Percentiles rank a stretch among this genome's conserved stretches.
phyloP scores from a whole-genome alignment of 2,329 filamentous ascomycete species.

The Aspergillaceae sp. region DNA sequence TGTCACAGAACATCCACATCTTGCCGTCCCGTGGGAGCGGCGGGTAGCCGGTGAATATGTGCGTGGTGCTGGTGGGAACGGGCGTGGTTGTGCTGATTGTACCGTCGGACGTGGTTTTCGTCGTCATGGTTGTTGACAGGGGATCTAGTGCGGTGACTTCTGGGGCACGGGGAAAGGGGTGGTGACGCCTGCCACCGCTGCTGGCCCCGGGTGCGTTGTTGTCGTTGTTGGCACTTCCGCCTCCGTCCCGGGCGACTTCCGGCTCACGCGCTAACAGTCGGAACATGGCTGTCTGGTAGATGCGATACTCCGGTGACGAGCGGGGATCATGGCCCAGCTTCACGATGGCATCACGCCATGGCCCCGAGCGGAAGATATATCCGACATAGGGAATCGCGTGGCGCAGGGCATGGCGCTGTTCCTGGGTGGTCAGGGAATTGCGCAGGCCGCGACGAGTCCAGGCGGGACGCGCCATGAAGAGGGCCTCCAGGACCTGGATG shows the following conservation, averaged over 20 bases:
- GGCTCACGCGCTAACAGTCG: slow-evolving; percentile 47
- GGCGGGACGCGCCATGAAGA: slow-evolving; percentile 67
- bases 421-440: slow-evolving; percentile 54
- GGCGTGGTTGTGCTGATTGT: slow-evolving; percentile 4
- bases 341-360: slow-evolving; percentile 82
- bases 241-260: slow-evolving; percentile 25
- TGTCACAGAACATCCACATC: slow-evolving; percentile 90
- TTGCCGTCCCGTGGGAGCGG: slow-evolving; percentile 69
- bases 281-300: slow-evolving; percentile 86
- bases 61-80: slow-evolving; percentile 27
- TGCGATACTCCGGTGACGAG: slow-evolving; percentile 62
- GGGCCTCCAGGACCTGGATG: slow-evolving; percentile 53
- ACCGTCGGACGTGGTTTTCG: slow-evolving; percentile 2
- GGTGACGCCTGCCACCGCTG: slow-evolving; percentile 15
- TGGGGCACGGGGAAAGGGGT: slow-evolving; percentile 18
- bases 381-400: slow-evolving; percentile 74
- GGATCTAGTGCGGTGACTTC: slow-evolving; percentile 3
- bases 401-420: slow-evolving; percentile 52
- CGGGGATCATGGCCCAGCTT: slow-evolving; percentile 82
- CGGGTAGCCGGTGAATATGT: slow-evolving; percentile 72
- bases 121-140: not conserved
- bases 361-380: slow-evolving; percentile 87
- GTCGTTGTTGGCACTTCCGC: slow-evolving; percentile 1
- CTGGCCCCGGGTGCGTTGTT: not conserved
- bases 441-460: slow-evolving; percentile 77